Conservation (phyloP, 2,329 filamentous ascomycete genomes). For the Exophiala bonariae region DNA sequence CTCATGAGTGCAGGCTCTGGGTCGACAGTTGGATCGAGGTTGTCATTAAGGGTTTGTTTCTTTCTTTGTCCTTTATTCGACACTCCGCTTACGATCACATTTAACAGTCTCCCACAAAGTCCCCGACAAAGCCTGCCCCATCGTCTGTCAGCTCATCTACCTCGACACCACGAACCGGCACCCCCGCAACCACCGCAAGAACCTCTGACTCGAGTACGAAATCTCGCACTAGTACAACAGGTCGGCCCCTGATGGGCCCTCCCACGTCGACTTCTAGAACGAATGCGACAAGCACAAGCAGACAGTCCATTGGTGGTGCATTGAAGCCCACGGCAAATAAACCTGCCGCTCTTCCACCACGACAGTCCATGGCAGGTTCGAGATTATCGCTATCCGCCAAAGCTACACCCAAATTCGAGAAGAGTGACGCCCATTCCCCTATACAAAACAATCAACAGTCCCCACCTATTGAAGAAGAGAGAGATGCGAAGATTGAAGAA, state of each 20-base stretch:
- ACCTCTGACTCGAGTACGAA: constrained; percentile 47
- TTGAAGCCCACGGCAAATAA: constrained; percentile 27
- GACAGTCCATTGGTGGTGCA: constrained; percentile 19
- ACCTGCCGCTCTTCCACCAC: constrained; percentile 41
- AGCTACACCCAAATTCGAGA: constrained; percentile 4
- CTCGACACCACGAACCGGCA: constrained; percentile 63
- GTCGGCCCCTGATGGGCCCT: constrained; percentile 68
- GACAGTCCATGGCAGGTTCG: constrained; percentile 27
- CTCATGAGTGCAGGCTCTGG: constrained; percentile 66
- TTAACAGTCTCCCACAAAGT: constrained; percentile 71
- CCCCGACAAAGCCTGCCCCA: constrained; percentile 69
- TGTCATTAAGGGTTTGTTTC: constrained; percentile 38
- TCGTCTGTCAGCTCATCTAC: constrained; percentile 55
- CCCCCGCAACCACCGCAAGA: constrained; percentile 57
- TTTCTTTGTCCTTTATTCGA: background rate
- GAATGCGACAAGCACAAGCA: constrained; percentile 7
- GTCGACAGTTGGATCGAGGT: constrained; percentile 37
- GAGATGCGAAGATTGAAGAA: constrained; percentile 4
- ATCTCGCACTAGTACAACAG: constrained; percentile 56
- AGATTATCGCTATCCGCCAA: constrained; percentile 14
- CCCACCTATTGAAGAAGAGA: constrained; percentile 15
- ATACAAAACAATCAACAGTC: constrained; percentile 7
- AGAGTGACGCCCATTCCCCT: background rate
- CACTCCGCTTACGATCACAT: constrained; percentile 7
- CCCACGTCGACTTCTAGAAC: constrained; percentile 40